A percentile compares a stretch with the other conserved stretches of the same genome.
phyloP scores from a whole-genome alignment of 352 stramenopile genomes.

The Chloridella minuta region DNA sequence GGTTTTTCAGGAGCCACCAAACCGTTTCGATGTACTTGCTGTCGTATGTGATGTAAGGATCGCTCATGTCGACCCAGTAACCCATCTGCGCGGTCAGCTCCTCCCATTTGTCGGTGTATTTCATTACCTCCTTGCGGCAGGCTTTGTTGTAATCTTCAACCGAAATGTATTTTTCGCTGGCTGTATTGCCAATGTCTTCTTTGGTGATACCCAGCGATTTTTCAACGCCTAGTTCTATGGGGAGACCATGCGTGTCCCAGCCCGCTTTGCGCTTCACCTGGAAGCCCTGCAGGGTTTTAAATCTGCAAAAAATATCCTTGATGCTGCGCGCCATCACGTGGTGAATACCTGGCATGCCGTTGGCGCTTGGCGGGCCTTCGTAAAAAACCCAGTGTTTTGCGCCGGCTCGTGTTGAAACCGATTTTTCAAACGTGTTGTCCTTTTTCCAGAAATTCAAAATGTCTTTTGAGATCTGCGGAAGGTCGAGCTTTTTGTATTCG shows the following conservation, averaged over 20 bases:
- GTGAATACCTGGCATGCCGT: background rate
- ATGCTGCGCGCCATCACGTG: background rate
- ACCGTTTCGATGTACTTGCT: background rate
- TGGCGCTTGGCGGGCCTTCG: background rate
- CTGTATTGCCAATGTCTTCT: background rate
- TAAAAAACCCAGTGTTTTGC: background rate
- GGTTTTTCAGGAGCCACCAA: background rate
- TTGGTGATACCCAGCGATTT: background rate
- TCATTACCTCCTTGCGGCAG: background rate
- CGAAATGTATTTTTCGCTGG: background rate
- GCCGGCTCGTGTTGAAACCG: background rate
- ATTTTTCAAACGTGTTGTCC: background rate
- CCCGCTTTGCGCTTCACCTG: background rate
- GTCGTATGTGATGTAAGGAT: background rate
- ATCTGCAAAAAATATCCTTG: background rate
- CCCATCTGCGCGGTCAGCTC: background rate
- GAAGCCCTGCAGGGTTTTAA: background rate
- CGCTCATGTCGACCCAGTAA: background rate
- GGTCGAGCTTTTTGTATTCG: background rate
- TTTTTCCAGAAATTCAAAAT: background rate
- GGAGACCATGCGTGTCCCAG: background rate
- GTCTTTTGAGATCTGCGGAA: background rate
- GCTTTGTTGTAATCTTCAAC: background rate
- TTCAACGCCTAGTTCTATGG: background rate
- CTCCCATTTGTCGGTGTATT: background rate